A percentile compares a stretch with the other conserved stretches of the same genome.
Conservation (phyloP, 768 basidiomycete species). For the Dictyophora rubrovolvata region DNA sequence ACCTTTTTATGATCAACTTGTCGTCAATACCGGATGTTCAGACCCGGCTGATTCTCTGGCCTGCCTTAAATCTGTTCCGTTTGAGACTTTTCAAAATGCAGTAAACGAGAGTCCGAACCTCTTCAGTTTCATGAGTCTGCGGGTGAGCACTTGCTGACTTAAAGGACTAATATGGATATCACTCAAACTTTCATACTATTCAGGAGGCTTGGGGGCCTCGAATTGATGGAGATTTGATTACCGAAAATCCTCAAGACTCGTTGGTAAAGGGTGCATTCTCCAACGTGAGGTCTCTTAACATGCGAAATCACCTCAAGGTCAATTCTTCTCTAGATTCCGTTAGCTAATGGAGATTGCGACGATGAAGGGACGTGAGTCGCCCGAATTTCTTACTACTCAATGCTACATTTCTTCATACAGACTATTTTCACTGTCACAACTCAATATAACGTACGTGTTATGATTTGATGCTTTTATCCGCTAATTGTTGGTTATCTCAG, state of each 20-base stretch:
- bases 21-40: constrained; percentile 31
- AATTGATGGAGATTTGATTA: constrained; percentile 40
- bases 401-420: background rate
- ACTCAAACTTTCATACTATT: background rate
- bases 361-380: constrained; percentile 43
- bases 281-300: constrained; percentile 33
- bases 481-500: constrained; percentile 10
- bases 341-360: constrained; percentile 34
- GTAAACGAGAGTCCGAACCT: constrained; percentile 30
- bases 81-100: constrained; percentile 27
- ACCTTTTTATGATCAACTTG: constrained; percentile 33
- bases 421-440: constrained; percentile 19
- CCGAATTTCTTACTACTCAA: background rate
- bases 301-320: background rate
- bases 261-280: constrained; percentile 36
- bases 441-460: constrained; percentile 22
- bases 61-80: constrained; percentile 31
- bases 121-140: constrained; percentile 20
- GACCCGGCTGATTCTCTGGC: constrained; percentile 28
- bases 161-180: background rate
- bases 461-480: background rate
- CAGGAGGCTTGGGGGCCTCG: constrained; percentile 39
- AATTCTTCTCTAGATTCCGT: background rate
- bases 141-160: background rate
- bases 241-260: constrained; percentile 32